These are phyloP conservation scores for Euphorbia peplus DNA, from an alignment of 345 rosid species.

Conservation along the genomic window DNA sequence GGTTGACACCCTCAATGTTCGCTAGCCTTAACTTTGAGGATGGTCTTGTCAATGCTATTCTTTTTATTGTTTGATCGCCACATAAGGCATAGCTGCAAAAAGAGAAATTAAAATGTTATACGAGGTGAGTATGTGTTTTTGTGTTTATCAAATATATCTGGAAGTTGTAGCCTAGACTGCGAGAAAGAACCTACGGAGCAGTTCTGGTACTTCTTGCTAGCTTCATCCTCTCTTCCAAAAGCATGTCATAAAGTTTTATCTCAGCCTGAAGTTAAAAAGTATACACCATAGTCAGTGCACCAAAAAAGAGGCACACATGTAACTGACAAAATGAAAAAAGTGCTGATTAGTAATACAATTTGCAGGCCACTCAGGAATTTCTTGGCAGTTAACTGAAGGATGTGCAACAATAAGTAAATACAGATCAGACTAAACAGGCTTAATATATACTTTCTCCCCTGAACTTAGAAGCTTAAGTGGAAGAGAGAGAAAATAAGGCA, in stretches of 20 bases:
- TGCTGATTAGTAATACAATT: background rate
- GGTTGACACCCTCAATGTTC: slow-evolving; percentile 52
- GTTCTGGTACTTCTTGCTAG: slow-evolving; percentile 48
- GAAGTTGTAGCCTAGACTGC: slow-evolving; percentile 10
- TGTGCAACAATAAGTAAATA: background rate
- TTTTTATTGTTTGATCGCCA: slow-evolving; percentile 46
- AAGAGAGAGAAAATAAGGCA: too few species aligned
- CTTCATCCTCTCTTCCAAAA: slow-evolving; percentile 43
- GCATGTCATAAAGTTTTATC: slow-evolving; percentile 36
- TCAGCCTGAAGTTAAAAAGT: slow-evolving; percentile 33
- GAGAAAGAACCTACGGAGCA: slow-evolving; percentile 44
- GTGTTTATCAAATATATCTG: background rate
- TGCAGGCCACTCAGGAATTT: background rate
- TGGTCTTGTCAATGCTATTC: slow-evolving; percentile 39
- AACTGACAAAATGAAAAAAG: slow-evolving; percentile 3
- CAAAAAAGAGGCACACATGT: background rate
- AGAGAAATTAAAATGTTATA: slow-evolving; percentile 9
- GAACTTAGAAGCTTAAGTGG: too few species aligned
- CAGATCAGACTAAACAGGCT: background rate
- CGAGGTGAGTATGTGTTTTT: background rate
- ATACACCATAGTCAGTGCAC: slow-evolving; percentile 2
- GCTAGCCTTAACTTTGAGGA: slow-evolving; percentile 49
- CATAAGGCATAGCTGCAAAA: slow-evolving; percentile 42
- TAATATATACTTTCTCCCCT: too few species aligned
- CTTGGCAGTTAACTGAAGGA: background rate